Conservation (phyloP, 495 filamentous ascomycete genomes). For the Chaetomium fimeti region DNA sequence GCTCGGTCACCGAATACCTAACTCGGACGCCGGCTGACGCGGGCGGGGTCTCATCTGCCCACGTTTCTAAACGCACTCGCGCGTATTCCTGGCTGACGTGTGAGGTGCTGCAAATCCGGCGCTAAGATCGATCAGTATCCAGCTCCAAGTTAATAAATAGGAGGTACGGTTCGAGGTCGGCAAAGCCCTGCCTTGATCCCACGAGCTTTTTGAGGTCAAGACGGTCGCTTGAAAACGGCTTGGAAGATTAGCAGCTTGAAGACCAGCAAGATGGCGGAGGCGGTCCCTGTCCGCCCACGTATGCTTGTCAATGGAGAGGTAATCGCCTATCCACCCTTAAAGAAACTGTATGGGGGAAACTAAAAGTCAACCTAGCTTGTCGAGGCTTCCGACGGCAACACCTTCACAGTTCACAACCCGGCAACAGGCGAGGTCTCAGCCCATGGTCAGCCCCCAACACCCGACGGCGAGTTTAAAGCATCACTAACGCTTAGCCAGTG, state of each 20-base stretch:
- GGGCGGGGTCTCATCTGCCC: too few species aligned
- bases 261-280: slow-evolving; percentile 3
- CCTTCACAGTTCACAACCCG: slow-evolving; percentile 35
- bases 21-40: too few species aligned
- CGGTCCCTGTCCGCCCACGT: slow-evolving; percentile 22
- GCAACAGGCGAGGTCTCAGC: slow-evolving; percentile 34
- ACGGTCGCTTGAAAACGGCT: background rate
- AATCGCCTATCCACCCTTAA: background rate
- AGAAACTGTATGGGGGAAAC: background rate
- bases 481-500: slow-evolving; percentile 18
- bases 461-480: too few species aligned
- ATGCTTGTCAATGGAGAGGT: slow-evolving; percentile 46
- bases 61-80: too few species aligned
- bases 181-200: background rate
- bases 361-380: slow-evolving; percentile 33
- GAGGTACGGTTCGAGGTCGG: too few species aligned
- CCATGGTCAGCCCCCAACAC: slow-evolving; percentile 18
- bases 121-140: too few species aligned
- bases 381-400: slow-evolving; percentile 35
- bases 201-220: background rate
- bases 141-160: too few species aligned
- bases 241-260: background rate
- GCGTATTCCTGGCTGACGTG: too few species aligned
- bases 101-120: too few species aligned
- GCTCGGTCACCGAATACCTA: background rate